phyloP scores from a whole-genome alignment of 129 eudicot species.

The Flaveria bidentis region DNA sequence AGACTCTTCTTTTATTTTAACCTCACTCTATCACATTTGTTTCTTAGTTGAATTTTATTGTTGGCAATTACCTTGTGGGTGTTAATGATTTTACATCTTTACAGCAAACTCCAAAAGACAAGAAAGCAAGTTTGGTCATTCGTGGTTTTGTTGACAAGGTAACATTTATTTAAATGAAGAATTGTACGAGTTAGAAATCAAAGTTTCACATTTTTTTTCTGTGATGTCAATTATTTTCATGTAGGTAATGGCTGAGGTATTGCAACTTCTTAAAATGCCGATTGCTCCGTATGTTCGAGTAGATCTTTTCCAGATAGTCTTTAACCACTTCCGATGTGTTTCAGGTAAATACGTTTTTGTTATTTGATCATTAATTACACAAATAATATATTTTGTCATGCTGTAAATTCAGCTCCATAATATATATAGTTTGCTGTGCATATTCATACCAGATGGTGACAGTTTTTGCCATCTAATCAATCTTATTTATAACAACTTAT shows the following conservation, averaged over 20 bases:
- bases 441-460: constrained; percentile 8
- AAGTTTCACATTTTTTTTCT: neutral
- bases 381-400: neutral
- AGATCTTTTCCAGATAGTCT: constrained; percentile 57
- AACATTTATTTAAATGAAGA: constrained; percentile 22
- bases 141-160: constrained; percentile 82
- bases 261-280: constrained; percentile 51
- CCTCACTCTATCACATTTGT: neutral
- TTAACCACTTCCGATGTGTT: constrained; percentile 40
- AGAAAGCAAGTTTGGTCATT: constrained; percentile 65
- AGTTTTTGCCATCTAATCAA: neutral
- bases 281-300: constrained; percentile 74
- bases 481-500: constrained; percentile 20
- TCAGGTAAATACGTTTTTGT: constrained; percentile 42
- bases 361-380: neutral
- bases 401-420: neutral
- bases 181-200: neutral
- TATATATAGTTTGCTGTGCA: neutral
- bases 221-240: constrained; percentile 16
- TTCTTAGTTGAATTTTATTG: neutral
- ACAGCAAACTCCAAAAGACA: constrained; percentile 78
- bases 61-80: constrained; percentile 14
- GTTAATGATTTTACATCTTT: constrained; percentile 26
- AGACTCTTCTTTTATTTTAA: neutral
- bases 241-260: constrained; percentile 63